Conservation (phyloP, 2,329 filamentous ascomycete species). For the Fusarium concolor region DNA sequence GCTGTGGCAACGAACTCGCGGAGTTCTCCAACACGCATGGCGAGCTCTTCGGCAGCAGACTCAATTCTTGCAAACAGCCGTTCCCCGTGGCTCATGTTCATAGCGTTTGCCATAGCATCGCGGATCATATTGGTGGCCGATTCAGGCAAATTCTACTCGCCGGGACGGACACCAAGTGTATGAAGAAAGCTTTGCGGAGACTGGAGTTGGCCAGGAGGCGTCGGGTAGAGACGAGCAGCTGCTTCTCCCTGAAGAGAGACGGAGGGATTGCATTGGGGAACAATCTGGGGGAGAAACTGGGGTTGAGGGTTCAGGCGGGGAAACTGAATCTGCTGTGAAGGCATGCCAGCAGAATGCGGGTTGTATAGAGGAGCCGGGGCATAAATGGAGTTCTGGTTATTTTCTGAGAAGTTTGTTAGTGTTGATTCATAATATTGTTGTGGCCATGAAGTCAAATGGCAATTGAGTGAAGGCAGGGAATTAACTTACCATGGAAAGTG, state of each 20-base stretch:
- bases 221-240: neutral
- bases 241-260: neutral
- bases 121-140: slow-evolving; percentile 41
- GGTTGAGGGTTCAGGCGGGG: neutral
- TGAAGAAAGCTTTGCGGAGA: slow-evolving; percentile 35
- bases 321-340: slow-evolving; percentile 1
- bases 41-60: slow-evolving; percentile 65
- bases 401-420: slow-evolving; percentile 32
- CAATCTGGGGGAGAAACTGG: neutral
- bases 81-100: slow-evolving; percentile 56
- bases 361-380: slow-evolving; percentile 8
- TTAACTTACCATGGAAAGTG: slow-evolving; percentile 67
- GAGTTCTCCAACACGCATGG: slow-evolving; percentile 63
- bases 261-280: neutral
- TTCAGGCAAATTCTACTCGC: slow-evolving; percentile 50
- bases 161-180: slow-evolving; percentile 48
- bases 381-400: slow-evolving; percentile 36
- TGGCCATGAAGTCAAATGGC: neutral
- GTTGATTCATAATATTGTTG: neutral
- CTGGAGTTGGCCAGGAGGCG: slow-evolving; percentile 31
- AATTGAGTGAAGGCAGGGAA: too few relatives aligned
- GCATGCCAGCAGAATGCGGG: slow-evolving; percentile 9
- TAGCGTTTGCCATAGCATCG: slow-evolving; percentile 61
- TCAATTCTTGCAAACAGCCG: slow-evolving; percentile 65
- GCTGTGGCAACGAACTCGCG: slow-evolving; percentile 55